Percentiles rank a stretch among this genome's conserved stretches.
Conservation (phyloP, 805 yeast genomes). For the Metschnikowia koreensis region DNA sequence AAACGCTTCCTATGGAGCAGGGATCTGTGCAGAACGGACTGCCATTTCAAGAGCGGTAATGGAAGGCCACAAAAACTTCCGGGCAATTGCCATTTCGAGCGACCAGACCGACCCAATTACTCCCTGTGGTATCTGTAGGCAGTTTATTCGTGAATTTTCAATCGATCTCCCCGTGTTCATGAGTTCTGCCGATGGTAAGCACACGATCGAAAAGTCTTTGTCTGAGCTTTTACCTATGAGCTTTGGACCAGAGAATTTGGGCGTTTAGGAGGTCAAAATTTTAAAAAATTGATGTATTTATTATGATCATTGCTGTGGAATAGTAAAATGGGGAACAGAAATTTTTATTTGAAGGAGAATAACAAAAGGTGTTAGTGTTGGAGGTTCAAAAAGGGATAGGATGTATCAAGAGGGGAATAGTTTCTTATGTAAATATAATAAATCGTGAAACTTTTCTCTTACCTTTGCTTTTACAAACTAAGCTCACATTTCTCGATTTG, state of each 20-base stretch:
- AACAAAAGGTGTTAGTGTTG: no score
- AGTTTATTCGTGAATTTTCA: constrained; percentile 80
- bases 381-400: no score
- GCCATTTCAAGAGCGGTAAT: constrained; percentile 33
- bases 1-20: constrained; percentile 80
- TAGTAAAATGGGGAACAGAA: no score
- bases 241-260: constrained; percentile 74
- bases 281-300: neutral
- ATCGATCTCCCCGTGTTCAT: constrained; percentile 59
- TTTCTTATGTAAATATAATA: no score
- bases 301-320: neutral
- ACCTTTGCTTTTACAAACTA: no score
- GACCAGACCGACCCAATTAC: constrained; percentile 59
- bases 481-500: no score
- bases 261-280: neutral
- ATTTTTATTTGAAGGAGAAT: no score
- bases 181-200: constrained; percentile 56
- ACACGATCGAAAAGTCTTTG: constrained; percentile 45
- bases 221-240: constrained; percentile 74
- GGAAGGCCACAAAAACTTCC: constrained; percentile 43
- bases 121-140: constrained; percentile 96
- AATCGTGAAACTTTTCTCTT: no score
- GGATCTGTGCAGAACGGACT: constrained; percentile 43
- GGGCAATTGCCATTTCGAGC: constrained; percentile 66
- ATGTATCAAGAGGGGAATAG: no score